Base-by-base conservation (phyloP, 768 basidiomycete species). In the Boletus huronensis region DNA sequence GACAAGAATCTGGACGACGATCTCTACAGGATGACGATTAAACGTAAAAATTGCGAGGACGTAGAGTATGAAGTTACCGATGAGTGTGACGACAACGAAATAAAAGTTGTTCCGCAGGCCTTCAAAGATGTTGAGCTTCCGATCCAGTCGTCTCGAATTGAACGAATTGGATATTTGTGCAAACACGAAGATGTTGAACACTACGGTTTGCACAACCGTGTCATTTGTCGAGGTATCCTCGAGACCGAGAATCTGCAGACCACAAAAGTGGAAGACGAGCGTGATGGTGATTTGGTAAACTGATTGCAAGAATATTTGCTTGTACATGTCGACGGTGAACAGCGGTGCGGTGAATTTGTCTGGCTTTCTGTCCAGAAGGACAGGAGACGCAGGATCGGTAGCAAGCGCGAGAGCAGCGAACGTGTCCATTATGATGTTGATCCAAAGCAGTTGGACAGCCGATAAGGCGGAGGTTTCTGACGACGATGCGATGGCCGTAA, bases 101-200 rank as follows among this genome's bases (percentile, higher is more conserved):
- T 90, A 97, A 61, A 72, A 81, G 69, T 99, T 99, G 45, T 72
- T 77, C 38, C 73, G 62, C 29, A 98, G 80, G 38, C 93, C 92
- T 58, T 88, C 85, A 63, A 98, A 93, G 55, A 98, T 82, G 71
- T 99, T 98, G 55, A 94, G 77, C 47, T 83, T 82, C 55, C 80
- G 83, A 64, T 98, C 95, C 43, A 98, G 76, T 35, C 93, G 79
- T 50, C 97, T 79, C 62, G 89, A 92, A 67, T 98, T 99, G 70
- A 98, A 70, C 40, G 92, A 93, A 73, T 95, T 97, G 80, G 89
- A 94, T 61, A 99, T 94, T 71, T 98, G 97, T 28, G 92, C 90
- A 68, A 98, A 98, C 46, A 98, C 96, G 64, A 98, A 99, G n/a
- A 86, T 82, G 64, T 98, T 99, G 83, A 99, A 99, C 31, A 98